Evolutionary conservation across 2,329 filamentous ascomycete genomes (phyloP).

Genomic region (Monilinia polystroma): DNA sequence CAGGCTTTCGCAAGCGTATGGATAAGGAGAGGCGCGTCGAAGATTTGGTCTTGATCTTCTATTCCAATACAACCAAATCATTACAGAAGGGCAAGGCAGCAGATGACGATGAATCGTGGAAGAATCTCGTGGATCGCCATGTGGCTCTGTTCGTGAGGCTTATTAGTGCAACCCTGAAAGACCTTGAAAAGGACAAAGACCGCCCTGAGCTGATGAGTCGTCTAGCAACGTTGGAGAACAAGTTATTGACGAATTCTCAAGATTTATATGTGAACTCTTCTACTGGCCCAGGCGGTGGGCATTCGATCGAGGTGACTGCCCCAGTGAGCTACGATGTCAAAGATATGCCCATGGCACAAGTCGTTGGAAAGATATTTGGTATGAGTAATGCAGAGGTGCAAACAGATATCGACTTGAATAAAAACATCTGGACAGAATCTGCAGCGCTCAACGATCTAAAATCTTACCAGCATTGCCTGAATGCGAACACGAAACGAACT

Average conservation of each 20-base stretch:
- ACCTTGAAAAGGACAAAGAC: slow-evolving; percentile 81
- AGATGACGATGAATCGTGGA: slow-evolving; percentile 89
- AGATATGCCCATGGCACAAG: slow-evolving; percentile 92
- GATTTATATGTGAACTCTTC: slow-evolving; percentile 69
- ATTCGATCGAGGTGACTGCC: slow-evolving; percentile 75
- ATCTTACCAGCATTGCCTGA: slow-evolving; percentile 85
- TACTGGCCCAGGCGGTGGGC: slow-evolving; percentile 54
- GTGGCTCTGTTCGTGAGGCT: slow-evolving; percentile 91
- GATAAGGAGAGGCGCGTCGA: slow-evolving; percentile 93
- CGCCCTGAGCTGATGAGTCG: slow-evolving; percentile 79
- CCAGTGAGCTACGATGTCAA: slow-evolving; percentile 90
- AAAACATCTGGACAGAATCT: slow-evolving; percentile 83
- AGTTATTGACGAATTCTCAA: slow-evolving; percentile 90
- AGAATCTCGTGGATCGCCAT: slow-evolving; percentile 87
- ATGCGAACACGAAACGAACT: slow-evolving; percentile 72
- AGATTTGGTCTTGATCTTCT: slow-evolving; percentile 92
- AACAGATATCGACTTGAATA: slow-evolving; percentile 80
- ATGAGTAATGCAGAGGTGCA: slow-evolving; percentile 78
- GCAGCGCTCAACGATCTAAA: slow-evolving; percentile 90
- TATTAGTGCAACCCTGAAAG: slow-evolving; percentile 74
- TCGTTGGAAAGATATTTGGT: slow-evolving; percentile 83
- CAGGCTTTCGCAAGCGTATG: slow-evolving; percentile 82
- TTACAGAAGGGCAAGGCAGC: slow-evolving; percentile 73
- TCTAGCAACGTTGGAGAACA: slow-evolving; percentile 82
- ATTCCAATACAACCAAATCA: slow-evolving; percentile 89